Evolutionary conservation across 208 protist genomes (phyloP).

Genomic region (Crithidia mellificae): DNA sequence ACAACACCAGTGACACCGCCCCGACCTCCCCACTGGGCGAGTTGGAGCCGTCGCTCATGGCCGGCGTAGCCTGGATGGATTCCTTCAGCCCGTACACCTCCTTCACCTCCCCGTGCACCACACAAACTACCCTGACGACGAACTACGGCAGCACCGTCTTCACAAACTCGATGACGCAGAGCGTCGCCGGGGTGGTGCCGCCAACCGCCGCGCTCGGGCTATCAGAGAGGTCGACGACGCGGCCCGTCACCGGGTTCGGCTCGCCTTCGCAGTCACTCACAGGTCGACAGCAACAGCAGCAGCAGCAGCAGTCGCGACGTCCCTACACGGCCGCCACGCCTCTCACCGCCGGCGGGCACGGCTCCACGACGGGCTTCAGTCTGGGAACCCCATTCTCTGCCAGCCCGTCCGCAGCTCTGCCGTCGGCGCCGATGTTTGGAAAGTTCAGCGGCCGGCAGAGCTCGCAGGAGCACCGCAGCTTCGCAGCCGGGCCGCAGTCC

Average conservation of each 20-base stretch:
- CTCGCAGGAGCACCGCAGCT: background rate
- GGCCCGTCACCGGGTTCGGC: background rate
- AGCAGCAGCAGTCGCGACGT: too few species aligned
- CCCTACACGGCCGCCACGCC: background rate
- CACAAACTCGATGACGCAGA: slow-evolving; percentile 13
- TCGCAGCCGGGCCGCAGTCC: background rate
- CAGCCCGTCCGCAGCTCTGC: background rate
- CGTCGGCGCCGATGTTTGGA: background rate
- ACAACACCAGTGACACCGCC: background rate
- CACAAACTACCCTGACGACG: slow-evolving; percentile 13
- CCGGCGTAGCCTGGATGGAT: slow-evolving; percentile 25
- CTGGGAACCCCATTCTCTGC: background rate
- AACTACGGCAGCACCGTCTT: slow-evolving; percentile 18
- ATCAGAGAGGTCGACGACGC: background rate
- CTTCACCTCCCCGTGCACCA: slow-evolving; percentile 4
- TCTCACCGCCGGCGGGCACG: background rate
- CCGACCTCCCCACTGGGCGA: slow-evolving; percentile 6
- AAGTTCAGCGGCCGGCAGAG: slow-evolving; percentile 11
- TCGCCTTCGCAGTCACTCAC: slow-evolving; percentile 18
- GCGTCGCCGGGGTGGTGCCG: background rate
- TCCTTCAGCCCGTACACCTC: slow-evolving; percentile 20
- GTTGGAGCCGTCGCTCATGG: slow-evolving; percentile 27
- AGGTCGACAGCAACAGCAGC: background rate
- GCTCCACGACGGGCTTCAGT: background rate
- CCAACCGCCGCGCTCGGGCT: background rate